phyloP scores from a whole-genome alignment of 2,329 filamentous ascomycete species.

The Aspergillus sp. region DNA sequence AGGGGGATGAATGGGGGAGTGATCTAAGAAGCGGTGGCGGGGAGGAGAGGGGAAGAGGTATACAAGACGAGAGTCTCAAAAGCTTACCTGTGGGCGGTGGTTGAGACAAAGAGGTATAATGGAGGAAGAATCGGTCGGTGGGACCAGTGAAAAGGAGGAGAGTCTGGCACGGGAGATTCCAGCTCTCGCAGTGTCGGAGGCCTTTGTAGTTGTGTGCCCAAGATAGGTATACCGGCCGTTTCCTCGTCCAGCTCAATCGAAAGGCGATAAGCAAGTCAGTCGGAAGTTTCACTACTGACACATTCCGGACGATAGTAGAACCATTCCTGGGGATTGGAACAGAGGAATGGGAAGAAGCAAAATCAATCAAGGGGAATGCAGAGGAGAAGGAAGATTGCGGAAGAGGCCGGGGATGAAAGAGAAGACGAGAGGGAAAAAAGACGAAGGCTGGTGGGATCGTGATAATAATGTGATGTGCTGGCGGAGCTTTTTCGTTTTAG shows the following conservation, averaged over 20 bases:
- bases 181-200: too few species aligned
- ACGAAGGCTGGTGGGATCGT: constrained; percentile 22
- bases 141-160: too few species aligned
- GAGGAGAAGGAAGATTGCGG: neutral
- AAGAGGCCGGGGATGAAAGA: constrained; percentile 8
- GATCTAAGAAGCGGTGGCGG: constrained; percentile 6
- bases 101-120: neutral
- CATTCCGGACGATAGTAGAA: neutral
- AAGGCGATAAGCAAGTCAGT: neutral
- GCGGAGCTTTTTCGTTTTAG: constrained; percentile 4
- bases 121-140: too few species aligned
- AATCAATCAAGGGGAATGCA: neutral
- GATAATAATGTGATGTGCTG: neutral
- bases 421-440: constrained; percentile 14
- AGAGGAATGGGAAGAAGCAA: constrained; percentile 3
- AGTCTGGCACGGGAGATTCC: too few species aligned
- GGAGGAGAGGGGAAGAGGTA: constrained; percentile 9
- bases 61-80: constrained; percentile 9
- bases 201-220: too few species aligned
- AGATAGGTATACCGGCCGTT: too few species aligned
- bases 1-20: constrained; percentile 18
- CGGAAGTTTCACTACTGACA: neutral
- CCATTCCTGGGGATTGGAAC: constrained; percentile 1
- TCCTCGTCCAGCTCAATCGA: neutral
- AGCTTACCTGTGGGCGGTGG: constrained; percentile 19